Evolutionary conservation across 805 yeast genomes (phyloP).

Genomic region (Candida nemodendra): DNA sequence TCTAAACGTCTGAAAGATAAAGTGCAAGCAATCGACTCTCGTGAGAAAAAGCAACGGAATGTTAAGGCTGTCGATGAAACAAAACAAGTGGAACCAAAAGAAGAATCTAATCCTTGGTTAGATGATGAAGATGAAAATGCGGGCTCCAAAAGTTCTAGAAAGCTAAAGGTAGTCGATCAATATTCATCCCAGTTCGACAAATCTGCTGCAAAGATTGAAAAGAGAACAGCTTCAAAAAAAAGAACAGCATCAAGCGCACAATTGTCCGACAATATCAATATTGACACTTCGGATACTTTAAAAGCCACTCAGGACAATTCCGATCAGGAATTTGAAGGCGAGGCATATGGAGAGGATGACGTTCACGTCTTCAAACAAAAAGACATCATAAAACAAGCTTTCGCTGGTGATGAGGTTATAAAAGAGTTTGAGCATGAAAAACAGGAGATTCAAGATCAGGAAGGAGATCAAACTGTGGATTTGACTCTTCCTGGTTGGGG

Average conservation of each 20-base stretch:
- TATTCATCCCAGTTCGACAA: constrained; percentile 51
- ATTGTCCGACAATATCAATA: constrained; percentile 38
- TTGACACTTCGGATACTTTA: constrained; percentile 55
- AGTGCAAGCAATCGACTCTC: constrained; percentile 8
- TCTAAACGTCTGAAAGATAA: constrained; percentile 36
- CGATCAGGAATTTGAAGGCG: constrained; percentile 40
- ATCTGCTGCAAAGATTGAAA: constrained; percentile 43
- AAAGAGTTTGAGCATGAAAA: constrained; percentile 77
- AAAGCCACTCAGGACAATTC: constrained; percentile 28
- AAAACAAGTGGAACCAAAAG: constrained; percentile 20
- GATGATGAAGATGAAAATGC: constrained; percentile 15
- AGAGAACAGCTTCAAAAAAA: constrained; percentile 32
- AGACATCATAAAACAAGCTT: constrained; percentile 84
- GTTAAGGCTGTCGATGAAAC: constrained; percentile 8
- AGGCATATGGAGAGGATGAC: constrained; percentile 43
- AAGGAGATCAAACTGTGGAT: constrained; percentile 86
- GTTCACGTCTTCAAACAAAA: constrained; percentile 68
- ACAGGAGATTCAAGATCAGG: constrained; percentile 60
- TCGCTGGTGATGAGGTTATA: constrained; percentile 96
- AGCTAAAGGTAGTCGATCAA: constrained; percentile 46
- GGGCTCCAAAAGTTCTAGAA: constrained; percentile 39
- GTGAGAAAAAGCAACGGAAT: constrained; percentile 8
- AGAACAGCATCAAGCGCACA: constrained; percentile 33
- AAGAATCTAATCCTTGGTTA: constrained; percentile 52
- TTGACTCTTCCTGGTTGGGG: constrained; percentile 97